Conservation (phyloP, 176 grass and related monocot species). For the Carex myosuroides region DNA sequence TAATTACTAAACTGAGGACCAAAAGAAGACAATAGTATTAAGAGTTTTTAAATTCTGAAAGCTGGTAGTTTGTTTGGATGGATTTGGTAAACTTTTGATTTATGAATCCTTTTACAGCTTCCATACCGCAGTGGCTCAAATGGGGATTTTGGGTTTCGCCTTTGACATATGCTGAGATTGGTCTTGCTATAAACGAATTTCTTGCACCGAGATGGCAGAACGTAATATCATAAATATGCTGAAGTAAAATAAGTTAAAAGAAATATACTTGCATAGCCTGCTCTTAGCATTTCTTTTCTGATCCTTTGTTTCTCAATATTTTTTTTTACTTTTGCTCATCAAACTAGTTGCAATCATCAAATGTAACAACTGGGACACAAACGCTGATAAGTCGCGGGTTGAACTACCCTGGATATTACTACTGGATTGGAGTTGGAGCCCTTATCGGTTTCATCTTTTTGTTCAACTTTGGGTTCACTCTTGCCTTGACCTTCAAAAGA, state of each 20-base stretch:
- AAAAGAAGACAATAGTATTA: not conserved
- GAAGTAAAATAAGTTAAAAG: not conserved
- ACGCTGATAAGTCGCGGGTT: constrained; percentile 49
- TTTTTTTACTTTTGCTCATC: not conserved
- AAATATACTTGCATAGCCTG: not conserved
- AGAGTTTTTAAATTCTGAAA: not conserved
- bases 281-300: not conserved
- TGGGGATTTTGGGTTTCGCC: constrained; percentile 94
- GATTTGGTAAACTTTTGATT: not conserved
- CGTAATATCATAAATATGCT: constrained; percentile 29
- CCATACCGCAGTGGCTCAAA: constrained; percentile 72
- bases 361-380: constrained; percentile 40
- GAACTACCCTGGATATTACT: constrained; percentile 55
- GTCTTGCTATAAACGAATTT: constrained; percentile 79
- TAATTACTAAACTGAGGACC: not conserved
- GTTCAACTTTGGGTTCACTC: constrained; percentile 53
- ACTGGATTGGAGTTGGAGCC: constrained; percentile 78
- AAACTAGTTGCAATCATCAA: constrained; percentile 28
- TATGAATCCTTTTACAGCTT: constrained; percentile 28
- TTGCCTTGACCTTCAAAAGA: constrained; percentile 54
- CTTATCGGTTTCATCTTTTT: constrained; percentile 50
- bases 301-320: not conserved
- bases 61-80: not conserved
- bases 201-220: constrained; percentile 72
- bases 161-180: constrained; percentile 68